These are phyloP conservation scores for Excoecaria agallocha DNA, from an alignment of 345 rosid genomes.

Conservation along the genomic window DNA sequence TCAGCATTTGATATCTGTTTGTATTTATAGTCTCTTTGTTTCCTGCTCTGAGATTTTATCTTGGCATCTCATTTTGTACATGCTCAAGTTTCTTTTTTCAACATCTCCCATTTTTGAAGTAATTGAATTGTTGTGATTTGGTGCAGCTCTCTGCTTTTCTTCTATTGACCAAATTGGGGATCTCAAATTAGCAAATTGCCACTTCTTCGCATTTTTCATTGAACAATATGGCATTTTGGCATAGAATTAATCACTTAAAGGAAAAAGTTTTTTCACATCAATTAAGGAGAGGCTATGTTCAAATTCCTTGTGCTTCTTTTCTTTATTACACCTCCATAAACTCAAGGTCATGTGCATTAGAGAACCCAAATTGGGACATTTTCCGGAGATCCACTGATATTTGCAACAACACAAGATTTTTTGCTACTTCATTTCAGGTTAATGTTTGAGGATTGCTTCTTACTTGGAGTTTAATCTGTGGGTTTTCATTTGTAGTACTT, in stretches of 20 bases:
- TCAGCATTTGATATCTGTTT: too few relatives aligned
- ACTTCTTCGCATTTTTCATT: too few relatives aligned
- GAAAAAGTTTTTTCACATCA: conserved; percentile 26
- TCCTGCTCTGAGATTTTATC: not conserved
- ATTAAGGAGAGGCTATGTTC: conserved; percentile 29
- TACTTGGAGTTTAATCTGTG: not conserved
- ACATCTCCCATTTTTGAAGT: not conserved
- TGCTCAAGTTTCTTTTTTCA: not conserved
- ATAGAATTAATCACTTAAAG: conserved; percentile 39
- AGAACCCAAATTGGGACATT: conserved; percentile 17
- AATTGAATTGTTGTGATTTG: not conserved
- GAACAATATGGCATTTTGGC: conserved; percentile 40
- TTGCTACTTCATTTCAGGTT: conserved; percentile 44
- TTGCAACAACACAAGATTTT: conserved; percentile 42
- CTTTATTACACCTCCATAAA: conserved; percentile 1
- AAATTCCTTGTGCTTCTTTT: conserved; percentile 21
- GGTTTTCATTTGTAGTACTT: not conserved
- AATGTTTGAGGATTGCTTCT: not conserved
- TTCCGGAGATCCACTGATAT: conserved; percentile 22
- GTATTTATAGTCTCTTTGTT: not conserved
- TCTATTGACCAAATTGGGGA: not conserved
- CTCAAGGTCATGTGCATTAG: conserved; percentile 11
- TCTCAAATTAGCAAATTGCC: not conserved
- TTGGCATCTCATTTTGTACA: not conserved
- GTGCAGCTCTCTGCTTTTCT: not conserved